Evolutionary conservation across 768 basidiomycete genomes (phyloP), one percentile per base, ranked within the genome.

Genomic region (Glaciozyma martinii): DNA sequence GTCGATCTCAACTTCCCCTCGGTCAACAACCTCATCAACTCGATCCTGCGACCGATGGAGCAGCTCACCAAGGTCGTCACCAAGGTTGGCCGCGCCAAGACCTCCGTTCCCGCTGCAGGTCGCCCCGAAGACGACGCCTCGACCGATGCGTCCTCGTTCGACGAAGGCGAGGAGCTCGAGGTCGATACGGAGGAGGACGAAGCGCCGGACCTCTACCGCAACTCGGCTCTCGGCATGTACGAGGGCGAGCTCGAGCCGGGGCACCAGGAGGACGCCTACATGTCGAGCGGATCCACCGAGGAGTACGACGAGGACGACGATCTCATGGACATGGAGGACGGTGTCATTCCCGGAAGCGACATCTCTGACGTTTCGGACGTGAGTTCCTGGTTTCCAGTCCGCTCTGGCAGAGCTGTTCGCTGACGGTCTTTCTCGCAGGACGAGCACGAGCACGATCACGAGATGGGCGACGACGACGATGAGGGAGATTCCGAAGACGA

Each of bases 1-100:
- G 85, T 94, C 49, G 95, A 99, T 74, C 82, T 98, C 46, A 95
- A 95, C 74, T 97, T 90, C 77, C 95, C 95, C 3, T 86, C 91
- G 71, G 84, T 95, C 66, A 85, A 88, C 57, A 82, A 82, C 46
- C 80, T 97, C 37, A 86, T 97, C n/a, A 85, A 86, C 21, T 85
- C 89, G 0, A 85, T 99, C 63, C 79, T 99, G 52, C 84, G 86
- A 19, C 93, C 95, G 10, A 78, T 99, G 57, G 92, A 98, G 72
- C 83, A 86, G 71, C 76, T 99, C 58, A 89, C 95, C 23, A 95
- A 94, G 76, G 82, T 93, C 60, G 93, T 94, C n/a, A 97, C 95
- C 77, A 97, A 94, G 77, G 93, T 98, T 89, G 94, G 90, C 56
- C 84, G 86, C 49, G 80, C 85, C 59, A 74, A 74, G 62, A 64